A percentile compares a stretch with the other conserved stretches of the same genome.
Conservation (phyloP, 2,329 filamentous ascomycete genomes). For the Beauveria sp. region DNA sequence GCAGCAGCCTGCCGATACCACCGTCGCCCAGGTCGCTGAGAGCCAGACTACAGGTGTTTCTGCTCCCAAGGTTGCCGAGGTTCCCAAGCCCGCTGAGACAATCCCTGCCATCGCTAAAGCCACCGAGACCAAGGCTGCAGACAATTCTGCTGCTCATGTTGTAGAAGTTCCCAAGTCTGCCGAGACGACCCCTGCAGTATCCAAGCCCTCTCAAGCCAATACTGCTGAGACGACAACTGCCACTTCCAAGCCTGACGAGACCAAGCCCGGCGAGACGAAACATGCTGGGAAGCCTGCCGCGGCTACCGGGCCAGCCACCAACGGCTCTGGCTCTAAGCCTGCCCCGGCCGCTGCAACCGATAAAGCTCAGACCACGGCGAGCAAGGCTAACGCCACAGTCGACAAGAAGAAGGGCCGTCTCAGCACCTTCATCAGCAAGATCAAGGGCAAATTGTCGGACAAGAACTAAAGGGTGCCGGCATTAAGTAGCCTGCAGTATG, state of each 20-base stretch:
- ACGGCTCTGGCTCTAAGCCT: constrained; percentile 18
- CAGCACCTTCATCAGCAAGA: constrained; percentile 54
- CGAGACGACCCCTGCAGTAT: not conserved
- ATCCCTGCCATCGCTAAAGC: not conserved
- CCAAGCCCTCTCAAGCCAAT: constrained; percentile 3
- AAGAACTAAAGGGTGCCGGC: constrained; percentile 18
- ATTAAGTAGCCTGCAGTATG: not conserved
- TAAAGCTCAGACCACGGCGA: not conserved
- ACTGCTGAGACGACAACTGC: not conserved
- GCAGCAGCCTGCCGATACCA: constrained; percentile 8
- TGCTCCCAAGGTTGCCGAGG: not conserved
- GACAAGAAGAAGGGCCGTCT: constrained; percentile 50
- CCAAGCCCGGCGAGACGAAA: constrained; percentile 5
- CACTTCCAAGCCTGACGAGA: not conserved
- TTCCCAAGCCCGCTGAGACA: not conserved
- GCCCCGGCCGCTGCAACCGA: constrained; percentile 11
- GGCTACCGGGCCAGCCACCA: constrained; percentile 14
- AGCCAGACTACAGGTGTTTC: not conserved
- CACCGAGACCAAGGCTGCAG: not conserved
- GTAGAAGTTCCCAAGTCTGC: not conserved
- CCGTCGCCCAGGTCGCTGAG: constrained; percentile 4
- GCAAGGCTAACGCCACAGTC: not conserved
- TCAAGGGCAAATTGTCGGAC: constrained; percentile 39
- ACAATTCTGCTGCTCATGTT: not conserved
- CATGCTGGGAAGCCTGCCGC: constrained; percentile 13